Evolutionary conservation across 2,329 filamentous ascomycete species (phyloP).

Genomic region (Colletotrichum sp.): DNA sequence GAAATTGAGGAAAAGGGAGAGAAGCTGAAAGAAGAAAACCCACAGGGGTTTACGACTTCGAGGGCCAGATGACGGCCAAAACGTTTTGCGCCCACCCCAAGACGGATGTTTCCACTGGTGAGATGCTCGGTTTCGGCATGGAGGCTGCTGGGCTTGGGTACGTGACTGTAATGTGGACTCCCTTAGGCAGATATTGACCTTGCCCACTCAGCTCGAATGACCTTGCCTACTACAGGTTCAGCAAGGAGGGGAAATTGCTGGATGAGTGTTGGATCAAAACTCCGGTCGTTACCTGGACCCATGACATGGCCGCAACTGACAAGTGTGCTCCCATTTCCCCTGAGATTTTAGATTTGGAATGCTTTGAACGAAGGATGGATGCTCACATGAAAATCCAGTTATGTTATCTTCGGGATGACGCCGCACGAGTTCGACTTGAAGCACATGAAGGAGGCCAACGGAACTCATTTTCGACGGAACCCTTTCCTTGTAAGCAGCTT

Average conservation of each 20-base stretch:
- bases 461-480: background rate
- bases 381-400: background rate
- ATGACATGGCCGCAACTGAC: background rate
- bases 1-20: background rate
- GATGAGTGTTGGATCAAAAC: background rate
- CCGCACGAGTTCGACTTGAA: background rate
- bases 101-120: background rate
- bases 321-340: background rate
- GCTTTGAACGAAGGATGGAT: accelerated
- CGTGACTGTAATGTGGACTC: background rate
- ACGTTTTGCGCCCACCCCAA: background rate
- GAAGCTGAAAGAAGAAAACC: background rate
- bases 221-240: background rate
- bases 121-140: background rate
- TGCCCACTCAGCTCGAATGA: background rate
- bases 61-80: background rate
- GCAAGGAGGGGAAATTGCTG: background rate
- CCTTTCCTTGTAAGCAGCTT: background rate
- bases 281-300: background rate
- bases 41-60: background rate
- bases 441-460: background rate
- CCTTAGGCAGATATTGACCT: background rate
- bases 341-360: accelerated
- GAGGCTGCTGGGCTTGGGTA: background rate
- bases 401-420: background rate